Base-by-base conservation (phyloP, 352 stramenopile species). In the Phytophthora multivora region DNA sequence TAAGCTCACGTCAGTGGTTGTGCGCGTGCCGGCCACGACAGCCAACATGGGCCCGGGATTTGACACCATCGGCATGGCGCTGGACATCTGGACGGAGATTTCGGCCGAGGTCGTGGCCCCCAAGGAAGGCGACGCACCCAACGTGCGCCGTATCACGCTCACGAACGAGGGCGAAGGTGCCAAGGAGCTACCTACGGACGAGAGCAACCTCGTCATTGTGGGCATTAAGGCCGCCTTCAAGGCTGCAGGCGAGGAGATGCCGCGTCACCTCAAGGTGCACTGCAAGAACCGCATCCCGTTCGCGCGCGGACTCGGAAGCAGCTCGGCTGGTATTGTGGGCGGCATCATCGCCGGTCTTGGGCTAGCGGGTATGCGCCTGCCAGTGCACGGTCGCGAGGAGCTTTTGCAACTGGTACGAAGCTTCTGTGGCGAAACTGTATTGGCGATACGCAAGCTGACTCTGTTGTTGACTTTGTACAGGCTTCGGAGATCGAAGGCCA, bases 71-170 rank as follows among this genome's bases (percentile, higher is more conserved):
- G 97, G 96, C 41, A 98, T 99, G 88, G 97, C 97, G 11, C 89
- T 99, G 23, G 97, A 99, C 80, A 97, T 99, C 58, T 99, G 97
- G 97, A 98, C 91, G 18, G 97, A 99, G 82, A 96, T 99, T 35
- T 98, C 97, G 18, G 96, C 98, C 5, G 83, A 97, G 66, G 80
- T 98, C 18, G 59, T 89, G 69, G 53, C 70, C 21, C 69, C 73
- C 4, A 63, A 66, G 9, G 62, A 60, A 10, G 53, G 51, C 1
- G 69, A 73, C 42, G 51, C 45, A 23, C 40, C 52, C 5, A 62
- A 55, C 26, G 46, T 84, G 18, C 88, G 91, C 28, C 86, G 76
- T 48, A 98, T 99, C 73, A 85, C 89, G 71, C 98, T 99, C 60
- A 98, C 93, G 16, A 98, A 97, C 59, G 96, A 99, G 64, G 97